Evolutionary conservation across 2,329 filamentous ascomycete species (phyloP), one percentile per base, ranked within the genome.

Genomic region (Fusarium sambucinum): DNA sequence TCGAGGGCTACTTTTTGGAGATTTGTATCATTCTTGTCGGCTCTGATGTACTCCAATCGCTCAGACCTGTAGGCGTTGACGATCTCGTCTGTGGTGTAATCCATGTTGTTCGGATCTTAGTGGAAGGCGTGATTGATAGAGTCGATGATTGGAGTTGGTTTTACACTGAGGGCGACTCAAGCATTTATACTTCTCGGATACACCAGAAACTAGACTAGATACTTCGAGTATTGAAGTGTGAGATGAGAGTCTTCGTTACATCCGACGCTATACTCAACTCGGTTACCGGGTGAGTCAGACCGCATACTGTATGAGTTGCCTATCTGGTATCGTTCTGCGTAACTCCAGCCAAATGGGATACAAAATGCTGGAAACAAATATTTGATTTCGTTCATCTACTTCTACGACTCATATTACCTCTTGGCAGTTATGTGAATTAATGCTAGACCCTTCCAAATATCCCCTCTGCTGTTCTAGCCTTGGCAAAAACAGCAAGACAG

Each of bases 81-180:
- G 25, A 63, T 57, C 6, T 44, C 27, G 3, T 33, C 5, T 21
- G 60, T 63, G 1, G 44, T 63, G 27, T 63, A 63, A 3, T 63
- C 60, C 60, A 63, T 63, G 2, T 4, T 57, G 19, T 3, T 1
- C 5, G 97, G 81, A 97, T 81, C 19, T 3, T 2, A 6, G 27
- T 27, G 6, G 27, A 7, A 27, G 27, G 27, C 8, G 27, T 9
- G 8, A 9, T 27, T 27, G 27, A 27, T 27, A 27, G 27, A 5
- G 27, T 27, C 27, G 27, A 27, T 8, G 6, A 9, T 27, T 27
- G 27, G 8, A n/a, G n/a, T n/a, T n/a, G n/a, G n/a, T n/a, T n/a
- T n/a, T n/a, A n/a, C n/a, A n/a, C n/a, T n/a, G n/a, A n/a, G n/a
- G n/a, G n/a, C n/a, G n/a, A n/a, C n/a, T n/a, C n/a, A 13, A 6